phyloP scores from a whole-genome alignment of 2,329 filamentous ascomycete species.

The Scedosporium apiospermum region DNA sequence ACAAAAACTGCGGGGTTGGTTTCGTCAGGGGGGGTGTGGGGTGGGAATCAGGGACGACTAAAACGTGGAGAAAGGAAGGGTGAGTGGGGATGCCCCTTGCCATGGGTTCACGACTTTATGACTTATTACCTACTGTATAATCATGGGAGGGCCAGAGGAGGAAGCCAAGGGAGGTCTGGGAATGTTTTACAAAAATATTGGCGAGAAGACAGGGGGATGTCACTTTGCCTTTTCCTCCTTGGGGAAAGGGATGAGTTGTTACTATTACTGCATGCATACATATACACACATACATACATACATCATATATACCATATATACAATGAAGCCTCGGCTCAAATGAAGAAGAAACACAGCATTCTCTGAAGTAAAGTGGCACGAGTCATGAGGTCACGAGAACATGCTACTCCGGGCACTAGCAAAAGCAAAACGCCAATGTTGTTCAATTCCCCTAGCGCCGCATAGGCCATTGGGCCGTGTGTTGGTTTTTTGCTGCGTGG shows the following conservation, averaged over 20 bases:
- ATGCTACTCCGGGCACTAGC: too few relatives aligned
- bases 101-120: background rate
- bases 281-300: background rate
- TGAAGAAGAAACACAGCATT: background rate
- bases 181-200: background rate
- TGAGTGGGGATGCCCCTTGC: too few relatives aligned
- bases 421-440: too few relatives aligned
- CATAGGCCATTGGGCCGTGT: too few relatives aligned
- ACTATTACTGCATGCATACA: background rate
- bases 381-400: too few relatives aligned
- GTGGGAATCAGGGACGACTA: background rate
- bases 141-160: background rate
- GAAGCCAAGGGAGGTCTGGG: background rate
- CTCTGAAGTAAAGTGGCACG: too few relatives aligned
- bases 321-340: background rate
- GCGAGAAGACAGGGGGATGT: background rate
- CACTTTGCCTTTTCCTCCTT: background rate
- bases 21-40: background rate
- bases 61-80: background rate
- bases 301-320: background rate
- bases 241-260: background rate
- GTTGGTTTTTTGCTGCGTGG: too few relatives aligned
- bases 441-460: too few relatives aligned
- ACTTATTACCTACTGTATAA: slow-evolving; percentile 1
- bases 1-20: background rate